Base-by-base conservation (phyloP, 805 yeast genomes). In the Candida verbasci region DNA sequence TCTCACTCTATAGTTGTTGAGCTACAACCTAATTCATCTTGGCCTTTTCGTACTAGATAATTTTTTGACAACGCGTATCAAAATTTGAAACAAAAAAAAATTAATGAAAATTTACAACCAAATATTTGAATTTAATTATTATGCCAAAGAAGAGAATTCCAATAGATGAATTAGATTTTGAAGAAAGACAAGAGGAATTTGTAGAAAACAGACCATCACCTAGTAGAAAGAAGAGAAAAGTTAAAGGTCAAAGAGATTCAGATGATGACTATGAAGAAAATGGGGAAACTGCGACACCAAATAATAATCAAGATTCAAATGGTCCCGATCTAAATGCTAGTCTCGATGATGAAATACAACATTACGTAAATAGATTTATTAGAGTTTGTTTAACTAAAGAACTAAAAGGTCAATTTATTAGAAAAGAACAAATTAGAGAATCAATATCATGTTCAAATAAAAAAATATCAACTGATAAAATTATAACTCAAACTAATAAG, bases 401-500 rank as follows among this genome's bases (percentile, higher is more conserved):
- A 30, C 25, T 45, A 21, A 56, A 47, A 26, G 50, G 50, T 3
- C 50, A 47, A 31, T 25, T 44, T 20, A 55, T 53, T 18, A 45
- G 46, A 29, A 43, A 62, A 35, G 62, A 56, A 24, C 49, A 56
- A 29, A 39, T 50, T 24, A 34, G 40, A 17, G 50, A 38, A 25
- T 43, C 31, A 31, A 34, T 26, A 10, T 34, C 31, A 14, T 4
- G 4, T 6, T n/a, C 7, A 23, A 39, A 35, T 9, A 34, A 35
- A 9, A 42, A 43, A 31, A 18, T 37, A 8, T 34, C 37, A 15
- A 52, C 39, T 37, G 55, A 49, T 6, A 20, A 15, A 14, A 30
- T 56, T 17, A 30, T 60, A 6, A 35, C 34, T 15, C 40, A 38
- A 5, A 47, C 49, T 2, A 46, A 45, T 24, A 33, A 29, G 0